Percentiles rank a stretch among this genome's conserved stretches.
Conservation (phyloP, 192 early-diverging fungal species). For the Tieghemiomyces parasiticus region DNA sequence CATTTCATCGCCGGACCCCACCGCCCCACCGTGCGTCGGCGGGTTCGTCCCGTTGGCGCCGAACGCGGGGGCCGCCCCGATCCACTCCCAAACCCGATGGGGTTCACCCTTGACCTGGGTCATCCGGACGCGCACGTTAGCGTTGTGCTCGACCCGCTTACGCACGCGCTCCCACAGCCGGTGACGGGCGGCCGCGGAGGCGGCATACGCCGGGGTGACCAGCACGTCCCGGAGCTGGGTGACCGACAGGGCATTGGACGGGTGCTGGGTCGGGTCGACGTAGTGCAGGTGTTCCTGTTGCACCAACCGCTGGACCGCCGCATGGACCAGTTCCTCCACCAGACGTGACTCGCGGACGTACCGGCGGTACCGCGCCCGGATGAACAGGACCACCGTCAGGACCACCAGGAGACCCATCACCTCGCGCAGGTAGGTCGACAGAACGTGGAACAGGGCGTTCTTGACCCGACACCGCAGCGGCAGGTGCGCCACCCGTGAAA, state of each 20-base stretch:
- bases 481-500: constrained; percentile 15
- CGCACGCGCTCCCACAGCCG: constrained; percentile 43
- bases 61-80: constrained; percentile 20
- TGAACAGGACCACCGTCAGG: constrained; percentile 12
- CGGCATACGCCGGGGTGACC: constrained; percentile 18
- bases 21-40: too few species aligned
- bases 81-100: constrained; percentile 50
- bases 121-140: constrained; percentile 39
- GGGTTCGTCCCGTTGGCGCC: not conserved
- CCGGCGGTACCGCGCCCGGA: constrained; percentile 21
- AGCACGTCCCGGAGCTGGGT: constrained; percentile 42
- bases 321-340: constrained; percentile 26
- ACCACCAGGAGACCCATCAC: constrained; percentile 14
- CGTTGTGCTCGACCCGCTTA: constrained; percentile 33
- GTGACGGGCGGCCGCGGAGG: constrained; percentile 19
- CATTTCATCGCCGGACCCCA: too few species aligned
- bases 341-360: constrained; percentile 20
- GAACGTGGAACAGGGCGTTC: constrained; percentile 11
- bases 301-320: constrained; percentile 26
- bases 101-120: constrained; percentile 41
- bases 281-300: constrained; percentile 35
- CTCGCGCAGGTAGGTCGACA: constrained; percentile 18
- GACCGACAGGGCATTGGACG: constrained; percentile 28
- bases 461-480: constrained; percentile 19
- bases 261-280: constrained; percentile 33